phyloP scores from a whole-genome alignment of 768 basidiomycete species.

The Podaxis sp. region DNA sequence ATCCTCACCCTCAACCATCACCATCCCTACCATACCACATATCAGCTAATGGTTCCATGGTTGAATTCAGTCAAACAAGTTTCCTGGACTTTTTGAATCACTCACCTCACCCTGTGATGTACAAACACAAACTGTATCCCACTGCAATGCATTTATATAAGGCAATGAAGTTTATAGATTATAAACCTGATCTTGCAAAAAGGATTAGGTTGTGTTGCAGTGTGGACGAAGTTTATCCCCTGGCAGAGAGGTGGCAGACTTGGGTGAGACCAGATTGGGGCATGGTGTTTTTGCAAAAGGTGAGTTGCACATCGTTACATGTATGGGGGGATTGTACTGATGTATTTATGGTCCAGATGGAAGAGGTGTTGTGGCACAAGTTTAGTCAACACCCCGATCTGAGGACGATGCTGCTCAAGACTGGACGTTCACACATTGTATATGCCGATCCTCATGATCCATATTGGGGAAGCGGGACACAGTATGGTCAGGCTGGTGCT shows the following conservation, averaged over 20 bases:
- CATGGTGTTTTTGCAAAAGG: slow-evolving; percentile 42
- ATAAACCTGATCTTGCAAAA: slow-evolving; percentile 47
- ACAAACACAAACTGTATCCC: slow-evolving; percentile 52
- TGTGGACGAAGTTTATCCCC: slow-evolving; percentile 31
- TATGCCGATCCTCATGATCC: slow-evolving; percentile 51
- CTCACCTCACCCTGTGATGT: slow-evolving; percentile 59
- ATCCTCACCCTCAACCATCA: neutral
- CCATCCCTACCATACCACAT: neutral
- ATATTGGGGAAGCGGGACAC: slow-evolving; percentile 64
- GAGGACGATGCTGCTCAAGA: slow-evolving; percentile 47
- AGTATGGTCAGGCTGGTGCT: slow-evolving; percentile 16
- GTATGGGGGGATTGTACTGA: neutral
- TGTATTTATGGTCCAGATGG: slow-evolving; percentile 42
- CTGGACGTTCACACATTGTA: slow-evolving; percentile 44
- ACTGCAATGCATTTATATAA: slow-evolving; percentile 75
- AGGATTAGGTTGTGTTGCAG: slow-evolving; percentile 40
- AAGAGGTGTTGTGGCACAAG: slow-evolving; percentile 62
- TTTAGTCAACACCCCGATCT: slow-evolving; percentile 67
- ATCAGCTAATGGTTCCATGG: neutral
- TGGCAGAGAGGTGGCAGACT: slow-evolving; percentile 26
- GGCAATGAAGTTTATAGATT: slow-evolving; percentile 61
- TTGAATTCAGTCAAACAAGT: slow-evolving; percentile 38
- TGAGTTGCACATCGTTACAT: slow-evolving; percentile 25
- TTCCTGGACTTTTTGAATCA: slow-evolving; percentile 56
- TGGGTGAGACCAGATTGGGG: slow-evolving; percentile 55